Conservation (phyloP, 139 green algal species). For the Astrephomene gubernaculifera region DNA sequence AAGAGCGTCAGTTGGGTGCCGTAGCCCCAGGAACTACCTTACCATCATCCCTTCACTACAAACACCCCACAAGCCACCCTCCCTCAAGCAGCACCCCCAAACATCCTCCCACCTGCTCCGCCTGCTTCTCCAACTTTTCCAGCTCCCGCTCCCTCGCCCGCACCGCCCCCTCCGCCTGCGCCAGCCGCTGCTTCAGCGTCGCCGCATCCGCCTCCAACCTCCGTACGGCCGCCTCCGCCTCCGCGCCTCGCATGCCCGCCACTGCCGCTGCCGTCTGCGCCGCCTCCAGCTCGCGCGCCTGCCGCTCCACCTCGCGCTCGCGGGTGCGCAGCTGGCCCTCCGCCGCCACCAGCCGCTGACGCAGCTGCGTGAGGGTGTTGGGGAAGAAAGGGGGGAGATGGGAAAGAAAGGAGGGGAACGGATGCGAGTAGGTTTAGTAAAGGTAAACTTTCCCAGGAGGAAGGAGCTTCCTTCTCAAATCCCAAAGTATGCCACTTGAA, state of each 20-base stretch:
- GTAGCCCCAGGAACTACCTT: not conserved
- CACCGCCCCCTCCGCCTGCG: conserved; percentile 1
- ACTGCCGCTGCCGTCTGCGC: conserved; percentile 7
- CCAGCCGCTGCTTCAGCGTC: conserved; percentile 27
- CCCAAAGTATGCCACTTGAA: too few species aligned
- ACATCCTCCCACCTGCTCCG: conserved; percentile 29
- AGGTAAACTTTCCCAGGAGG: too few species aligned
- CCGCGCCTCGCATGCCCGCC: not conserved
- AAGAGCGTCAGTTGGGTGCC: not conserved
- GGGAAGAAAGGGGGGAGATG: too few species aligned
- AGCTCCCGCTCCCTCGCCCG: conserved; percentile 17
- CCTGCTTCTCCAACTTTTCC: conserved; percentile 3
- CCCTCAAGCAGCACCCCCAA: too few species aligned
- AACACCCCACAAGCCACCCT: not conserved
- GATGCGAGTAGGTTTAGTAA: too few species aligned
- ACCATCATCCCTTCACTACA: not conserved
- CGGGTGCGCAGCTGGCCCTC: conserved; percentile 12
- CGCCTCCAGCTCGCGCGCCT: conserved; percentile 8
- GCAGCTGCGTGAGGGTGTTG: conserved; percentile 28
- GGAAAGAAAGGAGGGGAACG: too few species aligned
- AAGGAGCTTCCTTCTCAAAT: too few species aligned
- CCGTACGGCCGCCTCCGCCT: conserved; percentile 18
- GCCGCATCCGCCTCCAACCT: conserved; percentile 3
- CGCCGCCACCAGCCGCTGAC: conserved; percentile 7
- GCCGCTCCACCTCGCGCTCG: conserved; percentile 37